A percentile compares a stretch with the other conserved stretches of the same genome.
phyloP scores from a whole-genome alignment of 345 rosid genomes.

The Ceriops decandra region DNA sequence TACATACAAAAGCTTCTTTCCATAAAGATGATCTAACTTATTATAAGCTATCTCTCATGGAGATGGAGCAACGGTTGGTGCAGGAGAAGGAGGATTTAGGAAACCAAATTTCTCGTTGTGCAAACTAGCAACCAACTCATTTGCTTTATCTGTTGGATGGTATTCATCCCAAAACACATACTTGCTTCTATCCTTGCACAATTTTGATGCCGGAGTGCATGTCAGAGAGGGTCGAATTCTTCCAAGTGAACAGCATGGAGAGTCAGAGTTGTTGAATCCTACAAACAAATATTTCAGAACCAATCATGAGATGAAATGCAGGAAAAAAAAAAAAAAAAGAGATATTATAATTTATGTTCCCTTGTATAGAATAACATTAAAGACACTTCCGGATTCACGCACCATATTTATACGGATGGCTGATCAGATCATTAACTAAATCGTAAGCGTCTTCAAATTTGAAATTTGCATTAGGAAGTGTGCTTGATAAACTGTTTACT shows the following conservation, averaged over 20 bases:
- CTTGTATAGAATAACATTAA: no score
- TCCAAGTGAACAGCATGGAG: slow-evolving; percentile 89
- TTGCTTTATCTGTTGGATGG: slow-evolving; percentile 82
- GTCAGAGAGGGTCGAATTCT: slow-evolving; percentile 80
- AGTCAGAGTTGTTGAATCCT: slow-evolving; percentile 78
- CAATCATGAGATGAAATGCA: background rate
- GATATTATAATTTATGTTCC: background rate
- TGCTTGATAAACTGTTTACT: slow-evolving; percentile 31
- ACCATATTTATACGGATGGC: slow-evolving; percentile 70
- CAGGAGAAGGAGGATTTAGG: slow-evolving; percentile 12
- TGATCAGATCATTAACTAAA: slow-evolving; percentile 62
- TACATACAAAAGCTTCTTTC: no score
- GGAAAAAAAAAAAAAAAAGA: background rate
- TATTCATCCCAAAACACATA: slow-evolving; percentile 96
- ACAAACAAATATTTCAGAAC: background rate
- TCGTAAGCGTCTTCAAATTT: slow-evolving; percentile 84
- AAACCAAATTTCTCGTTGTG: slow-evolving; percentile 71
- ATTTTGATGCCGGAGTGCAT: slow-evolving; percentile 71
- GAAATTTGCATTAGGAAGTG: slow-evolving; percentile 53
- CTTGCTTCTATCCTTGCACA: slow-evolving; percentile 83
- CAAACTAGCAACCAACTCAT: slow-evolving; percentile 67
- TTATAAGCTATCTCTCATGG: background rate
- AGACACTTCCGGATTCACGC: background rate
- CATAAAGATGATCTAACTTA: no score
- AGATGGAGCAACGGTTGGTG: slow-evolving; percentile 7